Percentiles rank a stretch among this genome's conserved stretches.
Conservation (phyloP, 768 basidiomycete species). For the Jaapia argillacea region DNA sequence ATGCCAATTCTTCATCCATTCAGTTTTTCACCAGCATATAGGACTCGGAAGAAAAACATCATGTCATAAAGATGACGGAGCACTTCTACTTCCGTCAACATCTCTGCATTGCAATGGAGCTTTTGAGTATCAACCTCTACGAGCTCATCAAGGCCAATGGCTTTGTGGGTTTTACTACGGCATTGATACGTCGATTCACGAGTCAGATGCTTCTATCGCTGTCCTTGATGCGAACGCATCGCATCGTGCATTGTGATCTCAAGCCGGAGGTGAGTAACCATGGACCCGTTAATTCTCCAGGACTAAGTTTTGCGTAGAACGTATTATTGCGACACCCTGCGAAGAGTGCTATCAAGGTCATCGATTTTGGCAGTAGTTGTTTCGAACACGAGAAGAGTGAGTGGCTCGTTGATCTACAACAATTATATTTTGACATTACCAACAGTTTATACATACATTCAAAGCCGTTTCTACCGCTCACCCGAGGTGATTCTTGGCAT, state of each 20-base stretch:
- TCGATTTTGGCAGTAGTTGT: slow-evolving; percentile 98
- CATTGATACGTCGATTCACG: slow-evolving; percentile 91
- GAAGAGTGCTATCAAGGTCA: slow-evolving; percentile 95
- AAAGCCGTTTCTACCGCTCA: slow-evolving; percentile 99
- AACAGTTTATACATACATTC: slow-evolving; percentile 98
- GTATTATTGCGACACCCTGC: slow-evolving; percentile 89
- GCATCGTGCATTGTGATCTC: slow-evolving; percentile 96
- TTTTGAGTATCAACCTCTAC: slow-evolving; percentile 96
- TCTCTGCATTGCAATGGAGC: slow-evolving; percentile 96
- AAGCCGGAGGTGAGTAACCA: slow-evolving; percentile 79
- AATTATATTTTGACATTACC: slow-evolving; percentile 7
- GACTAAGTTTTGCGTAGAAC: slow-evolving; percentile 45
- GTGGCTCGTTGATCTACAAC: neutral
- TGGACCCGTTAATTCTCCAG: neutral
- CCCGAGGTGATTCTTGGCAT: slow-evolving; percentile 98
- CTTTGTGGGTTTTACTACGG: slow-evolving; percentile 96
- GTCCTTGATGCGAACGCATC: slow-evolving; percentile 90
- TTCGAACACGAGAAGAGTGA: slow-evolving; percentile 98
- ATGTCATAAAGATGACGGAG: slow-evolving; percentile 97
- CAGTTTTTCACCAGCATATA: slow-evolving; percentile 20
- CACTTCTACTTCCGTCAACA: slow-evolving; percentile 98
- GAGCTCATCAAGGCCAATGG: slow-evolving; percentile 99
- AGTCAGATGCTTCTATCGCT: slow-evolving; percentile 91
- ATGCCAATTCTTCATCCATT: neutral
- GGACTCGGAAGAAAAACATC: slow-evolving; percentile 95